Conservation (phyloP, 345 rosid genomes). For the Salix dunnii region DNA sequence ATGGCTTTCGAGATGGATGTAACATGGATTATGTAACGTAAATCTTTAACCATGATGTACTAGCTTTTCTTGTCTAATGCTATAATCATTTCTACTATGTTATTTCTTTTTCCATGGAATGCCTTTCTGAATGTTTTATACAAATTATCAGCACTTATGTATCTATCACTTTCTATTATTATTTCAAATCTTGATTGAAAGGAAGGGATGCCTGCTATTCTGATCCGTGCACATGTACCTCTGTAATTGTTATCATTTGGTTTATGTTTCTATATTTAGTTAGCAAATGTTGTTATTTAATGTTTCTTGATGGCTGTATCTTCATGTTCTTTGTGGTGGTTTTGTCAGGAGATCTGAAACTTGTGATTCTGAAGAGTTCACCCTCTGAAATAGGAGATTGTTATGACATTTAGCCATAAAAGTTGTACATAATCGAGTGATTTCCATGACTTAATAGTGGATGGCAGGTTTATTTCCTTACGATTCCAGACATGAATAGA, state of each 20-base stretch:
- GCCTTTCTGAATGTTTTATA: background rate
- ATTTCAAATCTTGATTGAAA: background rate
- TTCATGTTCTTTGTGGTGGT: constrained; percentile 2
- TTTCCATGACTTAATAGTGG: background rate
- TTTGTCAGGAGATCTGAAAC: background rate
- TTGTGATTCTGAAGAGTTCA: constrained; percentile 5
- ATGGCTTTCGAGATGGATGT: background rate
- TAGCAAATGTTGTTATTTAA: background rate
- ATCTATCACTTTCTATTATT: background rate
- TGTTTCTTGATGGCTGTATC: background rate
- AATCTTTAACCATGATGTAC: constrained; percentile 13
- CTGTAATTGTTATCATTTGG: background rate
- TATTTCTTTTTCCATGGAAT: background rate
- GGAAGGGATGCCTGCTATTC: background rate
- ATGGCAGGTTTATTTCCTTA: background rate
- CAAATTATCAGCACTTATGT: background rate
- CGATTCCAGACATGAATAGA: background rate
- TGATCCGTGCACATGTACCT: background rate
- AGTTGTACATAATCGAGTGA: background rate
- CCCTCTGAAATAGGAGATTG: background rate
- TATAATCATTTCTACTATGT: background rate
- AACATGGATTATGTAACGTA: constrained; percentile 13
- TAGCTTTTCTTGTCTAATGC: constrained; percentile 8
- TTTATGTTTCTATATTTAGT: background rate
- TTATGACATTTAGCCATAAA: background rate